A percentile compares a stretch with the other conserved stretches of the same genome.
These are phyloP conservation scores for Pilasporangium apinafurcum DNA, from an alignment of 352 stramenopile species.

Conservation along the genomic window DNA sequence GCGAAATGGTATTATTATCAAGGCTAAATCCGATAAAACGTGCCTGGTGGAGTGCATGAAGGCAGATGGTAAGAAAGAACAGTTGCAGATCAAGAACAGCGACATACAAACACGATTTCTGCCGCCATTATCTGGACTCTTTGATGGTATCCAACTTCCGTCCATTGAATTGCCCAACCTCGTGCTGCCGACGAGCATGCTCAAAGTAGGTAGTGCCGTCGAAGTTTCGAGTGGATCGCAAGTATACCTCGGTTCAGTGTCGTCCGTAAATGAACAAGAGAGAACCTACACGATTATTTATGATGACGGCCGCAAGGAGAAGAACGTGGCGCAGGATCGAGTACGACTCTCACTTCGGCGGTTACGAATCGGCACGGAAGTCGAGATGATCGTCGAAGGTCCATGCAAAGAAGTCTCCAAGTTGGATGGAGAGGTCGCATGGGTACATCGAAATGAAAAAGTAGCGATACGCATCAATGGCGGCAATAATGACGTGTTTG, in stretches of 20 bases:
- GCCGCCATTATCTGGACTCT: conserved; percentile 15
- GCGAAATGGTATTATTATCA: conserved; percentile 42
- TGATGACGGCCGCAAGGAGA: conserved; percentile 51
- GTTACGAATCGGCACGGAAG: conserved; percentile 52
- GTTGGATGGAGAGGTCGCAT: conserved; percentile 61
- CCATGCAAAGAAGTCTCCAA: conserved; percentile 68
- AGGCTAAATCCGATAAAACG: conserved; percentile 31
- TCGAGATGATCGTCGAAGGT: conserved; percentile 69
- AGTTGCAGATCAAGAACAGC: conserved; percentile 34
- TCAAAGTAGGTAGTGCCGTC: conserved; percentile 34
- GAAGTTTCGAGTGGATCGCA: conserved; percentile 39
- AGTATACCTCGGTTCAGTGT: conserved; percentile 37
- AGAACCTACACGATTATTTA: conserved; percentile 54
- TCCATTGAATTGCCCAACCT: conserved; percentile 23
- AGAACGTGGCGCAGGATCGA: conserved; percentile 36
- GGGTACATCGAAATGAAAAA: conserved; percentile 68
- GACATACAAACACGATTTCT: conserved; percentile 40
- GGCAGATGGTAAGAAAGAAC: conserved; percentile 21
- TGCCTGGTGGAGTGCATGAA: conserved; percentile 38
- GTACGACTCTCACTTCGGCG: conserved; percentile 49
- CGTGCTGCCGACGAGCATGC: conserved; percentile 17
- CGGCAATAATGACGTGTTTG: conserved; percentile 63
- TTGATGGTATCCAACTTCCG: conserved; percentile 22
- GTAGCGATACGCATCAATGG: conserved; percentile 54
- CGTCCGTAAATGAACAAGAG: conserved; percentile 29